phyloP scores from a whole-genome alignment of 208 protist species.

The Acanthamoeba royreba region DNA sequence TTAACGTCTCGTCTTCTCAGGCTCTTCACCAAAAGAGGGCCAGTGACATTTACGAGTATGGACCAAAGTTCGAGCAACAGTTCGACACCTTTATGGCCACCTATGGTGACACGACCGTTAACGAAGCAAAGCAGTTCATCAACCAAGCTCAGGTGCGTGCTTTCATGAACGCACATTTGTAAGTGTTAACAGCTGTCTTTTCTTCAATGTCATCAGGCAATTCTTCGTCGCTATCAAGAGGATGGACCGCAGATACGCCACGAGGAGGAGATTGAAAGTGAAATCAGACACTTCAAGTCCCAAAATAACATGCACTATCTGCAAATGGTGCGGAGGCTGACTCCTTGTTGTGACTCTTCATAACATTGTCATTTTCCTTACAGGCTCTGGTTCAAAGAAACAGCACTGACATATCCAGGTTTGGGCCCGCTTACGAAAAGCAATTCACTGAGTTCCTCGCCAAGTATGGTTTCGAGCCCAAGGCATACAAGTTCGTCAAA shows the following conservation, averaged over 20 bases:
- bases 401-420: background rate
- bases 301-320: background rate
- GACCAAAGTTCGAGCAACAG: background rate
- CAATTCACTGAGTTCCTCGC: background rate
- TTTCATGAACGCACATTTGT: background rate
- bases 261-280: background rate
- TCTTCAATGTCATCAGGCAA: background rate
- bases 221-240: background rate
- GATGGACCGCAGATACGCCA: background rate
- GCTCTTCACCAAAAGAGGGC: background rate
- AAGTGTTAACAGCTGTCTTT: background rate
- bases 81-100: background rate
- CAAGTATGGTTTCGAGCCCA: background rate
- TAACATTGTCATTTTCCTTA: background rate
- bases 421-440: background rate
- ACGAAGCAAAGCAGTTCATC: background rate
- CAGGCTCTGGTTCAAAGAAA: background rate
- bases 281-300: background rate
- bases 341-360: background rate
- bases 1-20: background rate
- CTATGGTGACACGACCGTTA: background rate
- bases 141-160: background rate
- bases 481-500: background rate
- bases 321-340: background rate
- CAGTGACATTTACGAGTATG: background rate